phyloP scores from a whole-genome alignment of 225 moss, liverwort and hornwort genomes.

The Pseudisothecium myosuroides region DNA sequence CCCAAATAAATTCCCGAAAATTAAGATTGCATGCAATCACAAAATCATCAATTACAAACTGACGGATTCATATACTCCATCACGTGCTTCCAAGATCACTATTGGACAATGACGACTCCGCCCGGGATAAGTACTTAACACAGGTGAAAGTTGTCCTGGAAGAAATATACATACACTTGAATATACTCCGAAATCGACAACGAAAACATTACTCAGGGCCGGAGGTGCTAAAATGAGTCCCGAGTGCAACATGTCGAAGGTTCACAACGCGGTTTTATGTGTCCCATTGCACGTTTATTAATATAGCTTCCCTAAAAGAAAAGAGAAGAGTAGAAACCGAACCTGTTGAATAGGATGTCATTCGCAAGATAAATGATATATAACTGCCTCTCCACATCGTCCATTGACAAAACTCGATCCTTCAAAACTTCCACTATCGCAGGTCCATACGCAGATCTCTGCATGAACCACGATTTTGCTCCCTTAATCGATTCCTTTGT shows the following conservation, averaged over 20 bases:
- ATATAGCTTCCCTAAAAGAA: neutral
- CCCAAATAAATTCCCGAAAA: neutral
- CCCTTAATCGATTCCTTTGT: conserved; percentile 90
- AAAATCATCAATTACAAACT: neutral
- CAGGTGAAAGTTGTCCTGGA: neutral
- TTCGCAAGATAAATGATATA: conserved; percentile 87
- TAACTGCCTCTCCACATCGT: conserved; percentile 93
- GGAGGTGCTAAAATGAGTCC: neutral
- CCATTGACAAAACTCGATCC: conserved; percentile 67
- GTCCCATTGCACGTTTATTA: neutral
- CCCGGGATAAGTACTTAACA: neutral
- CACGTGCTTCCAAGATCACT: neutral
- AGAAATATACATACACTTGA: neutral
- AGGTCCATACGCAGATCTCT: conserved; percentile 67
- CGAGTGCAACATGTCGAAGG: neutral
- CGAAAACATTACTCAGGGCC: neutral
- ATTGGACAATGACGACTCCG: neutral
- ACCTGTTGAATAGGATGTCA: conserved; percentile 96
- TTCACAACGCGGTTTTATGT: neutral
- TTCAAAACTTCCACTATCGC: conserved; percentile 73
- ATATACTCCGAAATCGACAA: neutral
- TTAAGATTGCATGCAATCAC: neutral
- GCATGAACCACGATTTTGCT: conserved; percentile 96
- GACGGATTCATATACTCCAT: neutral
- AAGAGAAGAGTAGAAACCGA: neutral